Evolutionary conservation across 306 rosid species (phyloP), one percentile per base, ranked within the genome.

Genomic region (Oxytropis ochrocephala): DNA sequence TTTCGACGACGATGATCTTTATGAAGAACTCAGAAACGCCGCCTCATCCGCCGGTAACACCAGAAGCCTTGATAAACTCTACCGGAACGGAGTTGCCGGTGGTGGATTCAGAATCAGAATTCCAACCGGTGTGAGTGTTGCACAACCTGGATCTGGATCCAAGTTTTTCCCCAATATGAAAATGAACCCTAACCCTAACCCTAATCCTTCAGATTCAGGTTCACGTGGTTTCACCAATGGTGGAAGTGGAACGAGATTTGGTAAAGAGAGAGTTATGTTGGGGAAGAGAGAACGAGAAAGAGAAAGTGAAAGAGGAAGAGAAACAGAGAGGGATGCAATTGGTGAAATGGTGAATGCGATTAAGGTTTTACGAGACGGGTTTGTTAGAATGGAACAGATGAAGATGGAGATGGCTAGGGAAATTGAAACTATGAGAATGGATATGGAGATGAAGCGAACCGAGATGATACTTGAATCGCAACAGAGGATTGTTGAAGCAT

Each of bases 391-490:
- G 89, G 99, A 95, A 66, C 86, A 91, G 75, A 95, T 91, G 95
- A 95, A 91, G 85, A 95, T 95, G 91, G 97, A 95, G 79, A 95
- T 95, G 99, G 96, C 97, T 0, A 89, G 92, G 61, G 97, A 95
- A 82, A 89, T 95, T 3, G 99, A 95, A 44, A 79, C 88, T 0
- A 91, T 86, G 89, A 47, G 99, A 19, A 89, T 91, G 99, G 99
- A 95, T 39, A 95, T 95, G 99, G 99, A 95, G 75, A 87, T 95
- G 88, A 95, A 95, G 74, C 85, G 97, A 24, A 91, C 96, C 0
- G 95, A 91, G 79, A 91, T 91, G 97, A 91, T 95, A 50, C 70
- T 95, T 29, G 96, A 91, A 19, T 95, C 99, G 3, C 99, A 95
- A 75, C 97, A 91, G 53, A 56, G 91, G 64, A 89, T 95, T 38